phyloP scores from a whole-genome alignment of 1,139 yeast genomes.

The Hyphopichia khmerensis region DNA sequence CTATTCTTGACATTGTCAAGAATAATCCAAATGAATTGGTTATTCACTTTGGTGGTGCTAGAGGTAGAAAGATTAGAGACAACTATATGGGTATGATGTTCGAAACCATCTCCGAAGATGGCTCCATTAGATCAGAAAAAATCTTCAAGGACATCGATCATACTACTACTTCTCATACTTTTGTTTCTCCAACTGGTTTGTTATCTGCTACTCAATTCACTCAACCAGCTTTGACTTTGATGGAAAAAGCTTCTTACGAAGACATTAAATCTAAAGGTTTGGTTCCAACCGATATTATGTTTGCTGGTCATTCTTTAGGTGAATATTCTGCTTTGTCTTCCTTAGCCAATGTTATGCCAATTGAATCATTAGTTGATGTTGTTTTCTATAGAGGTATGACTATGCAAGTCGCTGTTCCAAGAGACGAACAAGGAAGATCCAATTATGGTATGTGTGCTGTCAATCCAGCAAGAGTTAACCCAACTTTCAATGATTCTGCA shows the following conservation, averaged over 20 bases:
- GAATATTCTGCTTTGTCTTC: slow-evolving; percentile 98
- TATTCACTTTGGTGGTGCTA: slow-evolving; percentile 96
- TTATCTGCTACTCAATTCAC: slow-evolving; percentile 98
- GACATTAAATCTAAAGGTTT: slow-evolving; percentile 95
- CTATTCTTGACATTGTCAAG: slow-evolving; percentile 90
- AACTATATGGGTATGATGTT: slow-evolving; percentile 97
- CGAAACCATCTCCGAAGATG: slow-evolving; percentile 87
- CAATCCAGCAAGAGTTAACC: slow-evolving; percentile 89
- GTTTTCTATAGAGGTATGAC: slow-evolving; percentile 99
- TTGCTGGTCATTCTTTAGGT: slow-evolving; percentile 99
- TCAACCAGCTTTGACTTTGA: slow-evolving; percentile 96
- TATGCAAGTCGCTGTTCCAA: slow-evolving; percentile 99
- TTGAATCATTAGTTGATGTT: slow-evolving; percentile 95
- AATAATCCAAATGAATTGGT: slow-evolving; percentile 96
- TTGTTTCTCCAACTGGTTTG: slow-evolving; percentile 91
- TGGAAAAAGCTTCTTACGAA: slow-evolving; percentile 99
- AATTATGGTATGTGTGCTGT: slow-evolving; percentile 99
- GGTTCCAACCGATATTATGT: slow-evolving; percentile 89
- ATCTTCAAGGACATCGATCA: slow-evolving; percentile 90
- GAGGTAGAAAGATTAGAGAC: slow-evolving; percentile 92
- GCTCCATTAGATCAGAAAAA: slow-evolving; percentile 84
- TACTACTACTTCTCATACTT: slow-evolving; percentile 79
- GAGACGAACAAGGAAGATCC: slow-evolving; percentile 92
- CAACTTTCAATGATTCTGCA: slow-evolving; percentile 90
- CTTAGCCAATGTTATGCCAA: slow-evolving; percentile 97